Percentiles rank a stretch among this genome's conserved stretches.
Conservation (phyloP, 306 rosid genomes). For the Psophocarpus tetragonolobus region DNA sequence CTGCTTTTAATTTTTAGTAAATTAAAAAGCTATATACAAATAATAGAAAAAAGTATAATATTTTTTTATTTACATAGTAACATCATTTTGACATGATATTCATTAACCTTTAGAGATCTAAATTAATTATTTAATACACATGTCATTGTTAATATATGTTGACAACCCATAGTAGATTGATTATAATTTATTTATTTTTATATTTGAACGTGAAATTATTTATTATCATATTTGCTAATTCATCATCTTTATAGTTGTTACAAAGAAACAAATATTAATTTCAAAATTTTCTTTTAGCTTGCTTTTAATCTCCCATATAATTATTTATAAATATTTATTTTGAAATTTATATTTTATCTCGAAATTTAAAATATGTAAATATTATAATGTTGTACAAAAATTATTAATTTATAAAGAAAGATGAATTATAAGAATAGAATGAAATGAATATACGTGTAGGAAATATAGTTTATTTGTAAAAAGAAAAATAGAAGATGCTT, state of each 20-base stretch:
- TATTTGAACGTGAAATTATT: too few species aligned
- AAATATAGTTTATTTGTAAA: background rate
- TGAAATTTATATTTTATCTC: background rate
- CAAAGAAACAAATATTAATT: too few species aligned
- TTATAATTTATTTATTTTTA: too few species aligned
- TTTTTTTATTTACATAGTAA: background rate
- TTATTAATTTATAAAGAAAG: background rate
- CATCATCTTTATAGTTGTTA: too few species aligned
- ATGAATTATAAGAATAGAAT: background rate
- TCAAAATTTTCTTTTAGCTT: background rate
- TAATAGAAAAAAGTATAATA: too few species aligned
- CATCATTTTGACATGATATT: background rate
- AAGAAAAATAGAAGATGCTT: slow-evolving; percentile 27
- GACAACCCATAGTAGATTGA: too few species aligned
- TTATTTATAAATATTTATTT: background rate
- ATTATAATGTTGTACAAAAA: background rate
- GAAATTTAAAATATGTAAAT: background rate
- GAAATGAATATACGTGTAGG: background rate
- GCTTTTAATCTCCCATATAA: background rate
- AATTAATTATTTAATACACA: background rate
- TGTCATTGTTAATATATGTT: background rate
- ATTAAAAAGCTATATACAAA: background rate
- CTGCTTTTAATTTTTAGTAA: background rate
- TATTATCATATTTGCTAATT: too few species aligned
- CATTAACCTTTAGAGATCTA: background rate